Base-by-base conservation (phyloP, 768 basidiomycete species). In the Rhodotorula taiwanensis region DNA sequence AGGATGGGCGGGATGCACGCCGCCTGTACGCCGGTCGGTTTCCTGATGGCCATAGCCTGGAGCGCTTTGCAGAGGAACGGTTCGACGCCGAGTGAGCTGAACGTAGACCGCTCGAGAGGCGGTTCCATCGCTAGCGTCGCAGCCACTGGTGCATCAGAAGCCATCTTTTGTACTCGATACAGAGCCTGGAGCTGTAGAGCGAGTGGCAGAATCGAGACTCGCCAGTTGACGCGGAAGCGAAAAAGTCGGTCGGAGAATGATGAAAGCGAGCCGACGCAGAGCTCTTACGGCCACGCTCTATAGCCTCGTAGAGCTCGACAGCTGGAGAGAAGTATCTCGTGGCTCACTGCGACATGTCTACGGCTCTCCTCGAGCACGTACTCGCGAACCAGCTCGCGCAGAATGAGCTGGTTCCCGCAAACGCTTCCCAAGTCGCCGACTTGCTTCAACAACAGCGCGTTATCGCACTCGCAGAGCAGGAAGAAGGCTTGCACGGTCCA, bases 1-100 rank as follows among this genome's bases (percentile, higher is more conserved):
- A 99, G 79, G 56, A 98, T 82, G 8, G 86, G 84, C 4, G 89
- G 89, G 72, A 99, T 88, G 75, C 93, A 97, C 6, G 89, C 88
- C 0, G 81, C 80, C 72, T 99, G 94, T 33, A 99, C 85, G 64
- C 86, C 84, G 0, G 94, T 97, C 0, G 94, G 93, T 4, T 76
- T 73, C 42, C 80, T 81, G 64, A 98, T 97, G 20, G 90, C 89
- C 86, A 99, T 91, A 41, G 82, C 80, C 34, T 76, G 77, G 56
- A 98, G 79, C 2, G 89, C 84, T 20, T 77, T 71, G 57, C 84
- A 81, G 39, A 99, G 79, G 27, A 76, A 74, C 8, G 76, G 72
- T 23, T 77, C 76, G 25, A 80, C 69, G 15, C 79, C 79, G 7
- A 80, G 71, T 1, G 72, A 71, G 25, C 64, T 59, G 64, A 78